Base-by-base conservation (phyloP, 805 yeast species). In the Hanseniaspora occidentalis region DNA sequence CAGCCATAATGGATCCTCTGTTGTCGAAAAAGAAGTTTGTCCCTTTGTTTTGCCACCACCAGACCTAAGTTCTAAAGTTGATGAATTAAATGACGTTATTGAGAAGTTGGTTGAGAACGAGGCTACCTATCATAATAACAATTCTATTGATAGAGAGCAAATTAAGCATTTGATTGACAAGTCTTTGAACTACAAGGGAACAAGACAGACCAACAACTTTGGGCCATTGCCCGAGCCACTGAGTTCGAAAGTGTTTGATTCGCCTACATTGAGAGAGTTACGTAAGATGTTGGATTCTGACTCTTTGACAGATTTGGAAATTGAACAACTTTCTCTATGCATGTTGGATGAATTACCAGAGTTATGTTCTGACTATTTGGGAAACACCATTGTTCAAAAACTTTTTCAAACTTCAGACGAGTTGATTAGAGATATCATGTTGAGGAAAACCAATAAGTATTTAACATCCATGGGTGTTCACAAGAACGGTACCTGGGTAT, bases 401-500 rank as follows among this genome's bases (percentile, higher is more conserved):
- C 62, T 92, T 23, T 88, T 88, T 55, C 81, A 82, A 36, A 66
- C 69, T 40, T 72, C 85, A 35, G 73, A 84, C 4, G 74, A 79
- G 16, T 67, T 78, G 3, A 69, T 86, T 43, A 84, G 84, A 53
- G 79, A 83, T 49, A 72, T 80, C 56, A 81, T 92, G 84, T 69
- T 92, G 42, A 75, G 80, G 51, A 74, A 73, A 47, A 74, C 94
- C 31, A 66, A 80, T 3, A 94, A 88, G 21, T 84, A 71, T 53
- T 66, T 92, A 47, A 84, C 96, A 1, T 94, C 85, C 50, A 80
- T 89, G 69, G 92, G 96, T 50, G 79, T 85, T 42, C 98, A 92
- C 64, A 92, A 92, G 55, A 92, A 92, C 58, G 98, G 98, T 46
- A 92, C 98, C 4, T 92, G 98, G 98, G 97, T 96, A 2, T 94